Conservation (phyloP, 2,329 filamentous ascomycete species). For the Geosmithia putterillii region DNA sequence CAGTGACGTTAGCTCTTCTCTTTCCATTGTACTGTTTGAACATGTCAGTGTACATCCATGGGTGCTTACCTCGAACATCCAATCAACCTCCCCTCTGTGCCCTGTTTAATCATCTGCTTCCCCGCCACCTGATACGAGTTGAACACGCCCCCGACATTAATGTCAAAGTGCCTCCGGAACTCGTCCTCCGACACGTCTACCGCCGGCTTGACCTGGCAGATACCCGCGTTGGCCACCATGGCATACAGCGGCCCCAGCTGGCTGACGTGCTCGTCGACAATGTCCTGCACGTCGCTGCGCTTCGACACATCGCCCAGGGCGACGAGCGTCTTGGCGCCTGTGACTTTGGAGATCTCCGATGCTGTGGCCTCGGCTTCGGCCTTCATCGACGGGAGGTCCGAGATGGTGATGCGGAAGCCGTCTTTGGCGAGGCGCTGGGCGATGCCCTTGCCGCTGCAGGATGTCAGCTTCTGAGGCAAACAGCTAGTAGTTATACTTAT, state of each 20-base stretch:
- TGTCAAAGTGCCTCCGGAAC: conserved; percentile 44
- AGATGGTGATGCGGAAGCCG: conserved; percentile 51
- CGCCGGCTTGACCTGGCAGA: conserved; percentile 41
- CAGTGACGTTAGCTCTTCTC: conserved; percentile 36
- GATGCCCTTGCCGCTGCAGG: conserved; percentile 43
- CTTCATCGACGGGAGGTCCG: not conserved
- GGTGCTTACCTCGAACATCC: not conserved
- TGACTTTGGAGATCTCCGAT: conserved; percentile 31
- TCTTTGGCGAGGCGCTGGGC: conserved; percentile 51
- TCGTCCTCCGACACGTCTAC: conserved; percentile 46
- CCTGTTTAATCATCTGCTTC: conserved; percentile 52
- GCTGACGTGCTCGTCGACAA: conserved; percentile 38
- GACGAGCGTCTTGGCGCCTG: conserved; percentile 39
- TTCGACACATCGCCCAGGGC: conserved; percentile 51
- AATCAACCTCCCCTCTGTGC: conserved; percentile 16
- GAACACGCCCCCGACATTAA: conserved; percentile 54
- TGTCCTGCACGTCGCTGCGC: conserved; percentile 31
- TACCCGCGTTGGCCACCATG: conserved; percentile 49
- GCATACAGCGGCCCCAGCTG: conserved; percentile 36
- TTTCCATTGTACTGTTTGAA: not conserved
- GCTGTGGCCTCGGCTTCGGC: conserved; percentile 38
- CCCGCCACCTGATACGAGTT: conserved; percentile 53
- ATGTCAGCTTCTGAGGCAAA: not conserved
- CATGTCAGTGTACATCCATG: conserved; percentile 26
- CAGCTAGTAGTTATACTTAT: no score